Conservation (phyloP, 148 eudicot species). For the Diospyros kaki region DNA sequence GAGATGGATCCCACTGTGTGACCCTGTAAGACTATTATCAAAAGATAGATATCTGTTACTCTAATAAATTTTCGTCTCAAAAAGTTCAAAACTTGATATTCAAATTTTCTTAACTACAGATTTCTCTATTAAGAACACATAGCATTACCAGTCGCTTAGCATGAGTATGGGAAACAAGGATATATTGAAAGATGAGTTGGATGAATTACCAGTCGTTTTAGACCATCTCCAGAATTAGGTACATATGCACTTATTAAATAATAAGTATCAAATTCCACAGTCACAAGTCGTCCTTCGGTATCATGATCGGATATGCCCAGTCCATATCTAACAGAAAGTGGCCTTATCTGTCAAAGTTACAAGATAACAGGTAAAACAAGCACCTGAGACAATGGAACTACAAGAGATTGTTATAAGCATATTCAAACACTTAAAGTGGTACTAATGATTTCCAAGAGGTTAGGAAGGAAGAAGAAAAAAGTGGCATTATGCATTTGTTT, state of each 20-base stretch:
- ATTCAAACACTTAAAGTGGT: background rate
- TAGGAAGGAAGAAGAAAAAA: background rate
- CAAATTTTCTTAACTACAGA: background rate
- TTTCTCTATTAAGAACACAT: too few species aligned
- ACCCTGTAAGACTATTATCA: slow-evolving; percentile 77
- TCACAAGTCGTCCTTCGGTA: slow-evolving; percentile 87
- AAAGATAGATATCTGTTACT: slow-evolving; percentile 9
- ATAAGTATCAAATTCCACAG: slow-evolving; percentile 79
- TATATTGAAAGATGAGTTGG: background rate
- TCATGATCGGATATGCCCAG: slow-evolving; percentile 90
- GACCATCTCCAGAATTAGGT: slow-evolving; percentile 96
- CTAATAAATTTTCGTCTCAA: background rate
- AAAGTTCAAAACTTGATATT: background rate
- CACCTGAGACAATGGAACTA: background rate
- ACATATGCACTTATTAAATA: slow-evolving; percentile 76
- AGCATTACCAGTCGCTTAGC: too few species aligned
- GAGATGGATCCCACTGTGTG: slow-evolving; percentile 80
- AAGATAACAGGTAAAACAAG: slow-evolving; percentile 8
- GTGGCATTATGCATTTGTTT: too few species aligned
- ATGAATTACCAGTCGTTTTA: slow-evolving; percentile 71
- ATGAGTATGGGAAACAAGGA: background rate
- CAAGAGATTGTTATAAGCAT: background rate
- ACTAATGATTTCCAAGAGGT: background rate
- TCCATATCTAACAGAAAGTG: slow-evolving; percentile 79
- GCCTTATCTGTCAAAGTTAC: slow-evolving; percentile 58